These are phyloP conservation scores for Incumbomyces delicatus DNA, from an alignment of 2,329 filamentous ascomycete genomes.

Conservation along the genomic window DNA sequence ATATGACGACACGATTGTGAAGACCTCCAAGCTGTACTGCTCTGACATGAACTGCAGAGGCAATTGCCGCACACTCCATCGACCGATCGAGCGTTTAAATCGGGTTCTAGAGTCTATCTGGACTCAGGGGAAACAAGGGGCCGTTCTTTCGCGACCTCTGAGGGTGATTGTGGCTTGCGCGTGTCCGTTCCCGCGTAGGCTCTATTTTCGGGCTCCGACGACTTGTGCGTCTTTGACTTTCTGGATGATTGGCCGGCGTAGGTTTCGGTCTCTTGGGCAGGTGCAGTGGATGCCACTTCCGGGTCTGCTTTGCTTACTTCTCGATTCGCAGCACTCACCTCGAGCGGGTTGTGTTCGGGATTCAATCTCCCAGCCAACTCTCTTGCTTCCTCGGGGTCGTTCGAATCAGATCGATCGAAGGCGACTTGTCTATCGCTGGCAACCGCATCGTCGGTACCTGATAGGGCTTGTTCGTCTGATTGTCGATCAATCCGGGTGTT, in stretches of 20 bases:
- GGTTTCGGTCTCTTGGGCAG: background rate
- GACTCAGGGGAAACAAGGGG: background rate
- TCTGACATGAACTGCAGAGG: too few relatives aligned
- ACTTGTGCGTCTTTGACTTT: background rate
- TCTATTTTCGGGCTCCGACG: background rate
- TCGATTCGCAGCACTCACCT: constrained; percentile 4
- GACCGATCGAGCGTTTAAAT: too few relatives aligned
- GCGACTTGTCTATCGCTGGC: background rate
- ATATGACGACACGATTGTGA: too few relatives aligned
- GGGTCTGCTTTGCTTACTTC: background rate
- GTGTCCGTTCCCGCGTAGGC: background rate
- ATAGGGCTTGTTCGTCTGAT: background rate
- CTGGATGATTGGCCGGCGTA: background rate
- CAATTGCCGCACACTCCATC: too few relatives aligned
- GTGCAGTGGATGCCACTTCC: background rate
- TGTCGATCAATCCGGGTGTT: background rate
- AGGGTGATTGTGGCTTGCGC: background rate
- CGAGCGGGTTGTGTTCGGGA: constrained; percentile 45
- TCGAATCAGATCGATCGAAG: background rate
- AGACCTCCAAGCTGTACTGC: too few relatives aligned
- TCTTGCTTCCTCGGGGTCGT: background rate
- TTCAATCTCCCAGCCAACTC: constrained; percentile 32
- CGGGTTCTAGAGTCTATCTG: background rate
- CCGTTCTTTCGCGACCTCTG: background rate
- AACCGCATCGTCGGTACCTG: constrained; percentile 4